Base-by-base conservation (phyloP, 2,329 filamentous ascomycete genomes). In the Lasiodiplodia gonubiensis region DNA sequence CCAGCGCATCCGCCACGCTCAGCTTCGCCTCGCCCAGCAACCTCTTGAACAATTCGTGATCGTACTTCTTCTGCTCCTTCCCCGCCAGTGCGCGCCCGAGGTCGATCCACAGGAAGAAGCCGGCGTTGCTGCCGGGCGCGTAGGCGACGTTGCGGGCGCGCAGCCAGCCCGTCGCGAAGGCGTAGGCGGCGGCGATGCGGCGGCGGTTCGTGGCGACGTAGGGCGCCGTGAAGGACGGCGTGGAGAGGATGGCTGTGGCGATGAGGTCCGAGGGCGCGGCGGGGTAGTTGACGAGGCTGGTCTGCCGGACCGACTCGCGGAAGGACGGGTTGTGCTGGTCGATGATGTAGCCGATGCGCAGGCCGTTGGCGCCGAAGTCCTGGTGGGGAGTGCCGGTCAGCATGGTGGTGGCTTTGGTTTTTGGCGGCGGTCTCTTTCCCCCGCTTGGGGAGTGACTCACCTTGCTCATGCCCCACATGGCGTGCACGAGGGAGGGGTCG, bases 101-200 rank as follows among this genome's bases (percentile, higher is more conserved):
- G 67, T 84, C 78, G 16, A 81, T 72, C 74, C 81, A 84, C 4
- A 84, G 66, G 68, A 83, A 84, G 70, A 84, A 83, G 0, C 80
- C 82, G 16, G 82, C 81, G 68, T 82, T 82, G 23, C 74, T 74
- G 27, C 77, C 77, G 10, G 71, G 71, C 14, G 73, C 67, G 65
- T 81, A 82, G 23, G 73, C 72, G 14, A 85, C 80, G 0, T 74
- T 76, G 18, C 75, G 66, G 6, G 69, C 68, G 2, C 74, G 54
- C 18, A 79, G 61, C 51, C 74, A 51, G 14, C 42, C 12, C 42
- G 63, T 68, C 1, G 70, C 70, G 23, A 70, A 59, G 42, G 42
- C 66, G 68, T 71, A 74, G 3, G 64, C 66, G 30, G 67, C 69
- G 30, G 69, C 69, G 18, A 79, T 69, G 6, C 70, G 60, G 23